These are phyloP conservation scores for Chrysoporthe puriensis DNA, from an alignment of 2,329 filamentous ascomycete species.

Conservation along the genomic window DNA sequence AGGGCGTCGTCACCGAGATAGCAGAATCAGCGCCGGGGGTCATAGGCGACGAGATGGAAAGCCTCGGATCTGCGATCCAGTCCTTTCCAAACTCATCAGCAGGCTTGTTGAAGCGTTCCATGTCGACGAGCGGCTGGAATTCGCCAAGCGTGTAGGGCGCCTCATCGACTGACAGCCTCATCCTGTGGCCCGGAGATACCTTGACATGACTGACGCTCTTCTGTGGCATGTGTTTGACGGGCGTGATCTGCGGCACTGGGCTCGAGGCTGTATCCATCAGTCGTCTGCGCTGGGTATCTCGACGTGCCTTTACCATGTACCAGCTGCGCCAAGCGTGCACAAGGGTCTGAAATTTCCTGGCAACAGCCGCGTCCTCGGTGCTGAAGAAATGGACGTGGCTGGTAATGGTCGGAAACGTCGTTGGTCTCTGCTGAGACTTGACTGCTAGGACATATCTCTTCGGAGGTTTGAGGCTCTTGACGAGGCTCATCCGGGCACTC, in stretches of 20 bases:
- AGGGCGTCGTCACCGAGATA: slow-evolving; percentile 3
- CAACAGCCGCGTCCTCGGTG: slow-evolving; percentile 70
- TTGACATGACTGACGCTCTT: slow-evolving; percentile 39
- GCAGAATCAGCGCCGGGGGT: slow-evolving; percentile 2
- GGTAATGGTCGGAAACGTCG: slow-evolving; percentile 78
- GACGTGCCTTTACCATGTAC: slow-evolving; percentile 71
- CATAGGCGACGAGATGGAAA: slow-evolving; percentile 3
- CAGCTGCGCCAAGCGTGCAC: slow-evolving; percentile 88
- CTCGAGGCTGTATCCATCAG: slow-evolving; percentile 32
- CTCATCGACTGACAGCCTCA: slow-evolving; percentile 50
- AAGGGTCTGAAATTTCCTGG: slow-evolving; percentile 69
- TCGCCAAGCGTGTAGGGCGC: slow-evolving; percentile 66
- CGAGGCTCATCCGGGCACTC: not conserved
- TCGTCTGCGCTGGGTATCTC: slow-evolving; percentile 36
- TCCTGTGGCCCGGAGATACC: slow-evolving; percentile 39
- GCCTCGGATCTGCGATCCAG: slow-evolving; percentile 36
- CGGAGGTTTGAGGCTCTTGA: slow-evolving; percentile 77
- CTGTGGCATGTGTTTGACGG: slow-evolving; percentile 35
- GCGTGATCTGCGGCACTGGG: slow-evolving; percentile 37
- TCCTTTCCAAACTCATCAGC: slow-evolving; percentile 55
- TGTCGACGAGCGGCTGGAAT: slow-evolving; percentile 70
- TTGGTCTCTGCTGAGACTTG: slow-evolving; percentile 89
- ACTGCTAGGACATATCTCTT: slow-evolving; percentile 86
- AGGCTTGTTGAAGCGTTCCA: slow-evolving; percentile 60
- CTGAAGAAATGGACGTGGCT: slow-evolving; percentile 94